Base-by-base conservation (phyloP, 2,329 filamentous ascomycete species). In the Diaporthe destruens region DNA sequence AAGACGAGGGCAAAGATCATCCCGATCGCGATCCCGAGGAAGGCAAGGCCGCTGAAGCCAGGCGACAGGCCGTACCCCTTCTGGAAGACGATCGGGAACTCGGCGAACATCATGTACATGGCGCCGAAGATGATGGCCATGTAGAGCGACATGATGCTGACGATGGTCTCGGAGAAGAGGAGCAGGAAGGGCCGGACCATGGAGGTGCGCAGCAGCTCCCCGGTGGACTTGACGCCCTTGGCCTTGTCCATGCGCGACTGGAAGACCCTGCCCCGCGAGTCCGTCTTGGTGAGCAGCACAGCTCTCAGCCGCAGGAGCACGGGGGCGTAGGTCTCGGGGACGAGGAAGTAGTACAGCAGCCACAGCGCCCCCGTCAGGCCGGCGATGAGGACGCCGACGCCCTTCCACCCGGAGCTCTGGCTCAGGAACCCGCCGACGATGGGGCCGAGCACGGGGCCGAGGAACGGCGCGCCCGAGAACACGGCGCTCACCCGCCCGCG, bases 111-210 rank as follows among this genome's bases (percentile, higher is more conserved):
- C 78, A 89, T 83, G 77, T 89, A 90, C 8, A 89, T 78, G 0
- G 86, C 88, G 20, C 85, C 85, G 75, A 87, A 88, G 74, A 87
- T 81, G 73, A 87, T 90, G 74, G 89, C 87, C 85, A 90, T 88
- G 82, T 92, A 93, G 29, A 92, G 82, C 8, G 86, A 88, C 8
- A 90, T 84, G 11, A 92, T 82, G 20, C 92, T 79, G 39, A 93
- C 89, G 75, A 93, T 93, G 5, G 91, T 91, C 76, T 93, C 91
- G 68, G 81, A 82, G 82, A 93, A 89, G 1, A 93, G 84, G 6
- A 93, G 83, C 51, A 90, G 80, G 89, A 89, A 92, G 0, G 91
- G 91, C 1, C 91, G 85, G 56, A 85, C 81, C 29, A 93, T 83
- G 5, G 89, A 86, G 3, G 86, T 85, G 67, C 85, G 85, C 77